phyloP scores from a whole-genome alignment of 169 alveolate genomes.

The Plasmodium reichenowi region DNA sequence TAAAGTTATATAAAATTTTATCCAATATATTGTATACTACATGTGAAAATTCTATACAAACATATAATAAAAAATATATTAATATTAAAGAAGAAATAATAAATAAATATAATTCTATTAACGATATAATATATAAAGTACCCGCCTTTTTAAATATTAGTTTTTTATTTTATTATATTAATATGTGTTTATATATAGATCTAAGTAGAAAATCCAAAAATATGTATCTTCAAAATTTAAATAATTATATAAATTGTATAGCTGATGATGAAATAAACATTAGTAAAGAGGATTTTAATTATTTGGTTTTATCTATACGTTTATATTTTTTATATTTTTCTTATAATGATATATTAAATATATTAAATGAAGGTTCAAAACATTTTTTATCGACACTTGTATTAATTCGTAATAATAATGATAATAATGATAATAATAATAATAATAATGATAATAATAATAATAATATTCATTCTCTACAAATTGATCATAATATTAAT shows the following conservation, averaged over 20 bases:
- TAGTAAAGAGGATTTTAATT: conserved; percentile 13
- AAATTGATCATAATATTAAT: background rate
- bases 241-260: conserved; percentile 40
- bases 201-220: conserved; percentile 11
- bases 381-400: conserved; percentile 22
- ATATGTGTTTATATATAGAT: conserved; percentile 13
- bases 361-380: conserved; percentile 12
- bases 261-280: conserved; percentile 66
- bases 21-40: conserved; percentile 17
- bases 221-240: conserved; percentile 16
- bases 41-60: conserved; percentile 20
- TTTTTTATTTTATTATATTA: conserved; percentile 22
- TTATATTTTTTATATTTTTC: conserved; percentile 18
- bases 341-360: conserved; percentile 20
- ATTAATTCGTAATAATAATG: background rate
- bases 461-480: too few relatives aligned
- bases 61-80: background rate
- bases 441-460: background rate
- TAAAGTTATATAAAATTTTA: conserved; percentile 8
- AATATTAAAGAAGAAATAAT: conserved; percentile 15
- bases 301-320: conserved; percentile 22
- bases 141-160: conserved; percentile 59
- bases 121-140: conserved; percentile 33
- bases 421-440: background rate
- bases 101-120: conserved; percentile 4